Evolutionary conservation across 768 basidiomycete genomes (phyloP), one percentile per base, ranked within the genome.

Genomic region (Astraeus odoratus): DNA sequence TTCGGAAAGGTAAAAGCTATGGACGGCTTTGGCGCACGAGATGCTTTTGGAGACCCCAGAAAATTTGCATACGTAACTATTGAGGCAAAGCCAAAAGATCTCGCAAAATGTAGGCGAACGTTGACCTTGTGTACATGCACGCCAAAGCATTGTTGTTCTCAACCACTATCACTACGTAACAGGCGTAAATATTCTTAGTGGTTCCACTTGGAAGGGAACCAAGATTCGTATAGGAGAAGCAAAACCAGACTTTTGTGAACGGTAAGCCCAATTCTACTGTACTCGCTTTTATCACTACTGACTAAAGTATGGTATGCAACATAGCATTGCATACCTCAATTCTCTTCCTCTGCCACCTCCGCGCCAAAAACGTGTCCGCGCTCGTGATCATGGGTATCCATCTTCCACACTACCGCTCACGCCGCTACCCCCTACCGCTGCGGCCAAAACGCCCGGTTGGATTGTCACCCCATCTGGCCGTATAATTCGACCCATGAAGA

Each of bases 181-280:
- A 89, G 86, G 86, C 61, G 69, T 86, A 60, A 89, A 79, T 57
- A 60, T 78, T 2, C 72, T 92, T 22, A 89, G 83, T 49, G 89
- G 90, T 26, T 78, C 84, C 5, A 86, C 78, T 1, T 93, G 87
- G 86, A 91, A 89, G 66, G 90, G 90, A n/a, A 68, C 87, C 18
- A 90, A 85, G 52, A 66, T 92, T 25, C 76, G 87, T 15, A 76
- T 92, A 27, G 86, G 86, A 8, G 86, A 90, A 52, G 88, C 89
- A n/a, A 84, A 79, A 50, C 82, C 81, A 1, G 81, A 89, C 58
- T 90, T 72, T 54, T 61, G 61, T 3, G 78, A 82, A 57, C 72
- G 78, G 88, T 84, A 40, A 35, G 50, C 19, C 3, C 23, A 18
- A n/a, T n/a, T n/a, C n/a, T n/a, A n/a, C n/a, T n/a, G n/a, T n/a